phyloP scores from a whole-genome alignment of 306 rosid genomes.

The Argentina anserina region DNA sequence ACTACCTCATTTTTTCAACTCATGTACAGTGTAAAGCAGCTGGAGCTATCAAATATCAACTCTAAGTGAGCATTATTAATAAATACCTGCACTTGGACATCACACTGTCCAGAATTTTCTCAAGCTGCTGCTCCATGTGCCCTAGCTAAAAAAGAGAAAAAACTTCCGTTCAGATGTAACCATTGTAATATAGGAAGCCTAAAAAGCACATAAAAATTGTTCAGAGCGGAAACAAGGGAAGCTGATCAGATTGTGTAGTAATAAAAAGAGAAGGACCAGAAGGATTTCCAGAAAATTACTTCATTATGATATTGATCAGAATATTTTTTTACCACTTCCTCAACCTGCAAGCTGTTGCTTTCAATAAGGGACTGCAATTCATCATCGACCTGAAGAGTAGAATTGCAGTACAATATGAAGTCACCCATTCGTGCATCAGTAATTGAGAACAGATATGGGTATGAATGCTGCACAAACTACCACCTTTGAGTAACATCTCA shows the following conservation, averaged over 20 bases:
- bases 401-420: not conserved
- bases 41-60: not conserved
- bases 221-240: not conserved
- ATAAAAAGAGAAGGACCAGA: not conserved
- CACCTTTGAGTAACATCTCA: not conserved
- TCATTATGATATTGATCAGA: conserved; percentile 50
- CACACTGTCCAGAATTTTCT: conserved; percentile 59
- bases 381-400: conserved; percentile 41
- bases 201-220: not conserved
- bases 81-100: conserved; percentile 63
- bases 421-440: conserved; percentile 4
- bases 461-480: not conserved
- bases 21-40: not conserved
- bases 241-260: conserved; percentile 3
- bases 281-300: conserved; percentile 44
- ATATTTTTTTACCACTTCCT: conserved; percentile 44
- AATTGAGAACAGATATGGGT: not conserved
- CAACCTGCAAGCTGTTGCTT: conserved; percentile 40
- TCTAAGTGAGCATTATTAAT: not conserved
- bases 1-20: not conserved
- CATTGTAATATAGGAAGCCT: not conserved
- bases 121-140: conserved; percentile 74
- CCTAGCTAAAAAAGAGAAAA: conserved; percentile 50
- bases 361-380: conserved; percentile 53
- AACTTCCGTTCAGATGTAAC: conserved; percentile 15